A percentile compares a stretch with the other conserved stretches of the same genome.
phyloP scores from a whole-genome alignment of 345 rosid genomes.

The Crucihimalaya himalaica region DNA sequence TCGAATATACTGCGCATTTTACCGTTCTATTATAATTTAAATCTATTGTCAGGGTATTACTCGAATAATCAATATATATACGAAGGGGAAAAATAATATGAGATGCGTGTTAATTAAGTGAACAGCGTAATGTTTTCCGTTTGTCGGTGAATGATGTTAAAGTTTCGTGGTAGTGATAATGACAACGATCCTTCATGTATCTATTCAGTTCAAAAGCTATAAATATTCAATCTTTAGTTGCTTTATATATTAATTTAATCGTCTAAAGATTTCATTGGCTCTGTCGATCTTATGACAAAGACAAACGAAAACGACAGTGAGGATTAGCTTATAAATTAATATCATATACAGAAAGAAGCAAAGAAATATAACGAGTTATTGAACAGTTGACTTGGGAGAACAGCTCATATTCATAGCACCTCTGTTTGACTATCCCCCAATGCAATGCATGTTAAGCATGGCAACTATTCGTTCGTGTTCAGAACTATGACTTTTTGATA shows the following conservation, averaged over 20 bases:
- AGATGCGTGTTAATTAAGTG: background rate
- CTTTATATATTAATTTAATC: background rate
- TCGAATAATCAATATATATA: no score
- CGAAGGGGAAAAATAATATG: no score
- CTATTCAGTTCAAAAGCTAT: background rate
- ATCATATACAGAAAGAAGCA: background rate
- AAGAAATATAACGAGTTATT: background rate
- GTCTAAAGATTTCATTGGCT: background rate
- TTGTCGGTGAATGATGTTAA: constrained; percentile 25
- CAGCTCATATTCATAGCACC: constrained; percentile 12
- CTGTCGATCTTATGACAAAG: background rate
- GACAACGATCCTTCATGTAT: background rate
- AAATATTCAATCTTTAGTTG: background rate
- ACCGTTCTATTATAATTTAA: no score
- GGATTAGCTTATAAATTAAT: constrained; percentile 4
- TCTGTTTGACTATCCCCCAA: background rate
- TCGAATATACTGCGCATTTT: no score
- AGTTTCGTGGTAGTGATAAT: background rate
- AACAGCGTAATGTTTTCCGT: background rate
- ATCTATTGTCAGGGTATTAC: no score
- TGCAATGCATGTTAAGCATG: constrained; percentile 5
- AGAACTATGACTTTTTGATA: background rate
- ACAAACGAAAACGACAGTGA: constrained; percentile 13
- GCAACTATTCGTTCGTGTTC: background rate
- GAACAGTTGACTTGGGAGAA: background rate